These are phyloP conservation scores for Rosellinia necatrix DNA, from an alignment of 2,329 filamentous ascomycete species.

Conservation along the genomic window DNA sequence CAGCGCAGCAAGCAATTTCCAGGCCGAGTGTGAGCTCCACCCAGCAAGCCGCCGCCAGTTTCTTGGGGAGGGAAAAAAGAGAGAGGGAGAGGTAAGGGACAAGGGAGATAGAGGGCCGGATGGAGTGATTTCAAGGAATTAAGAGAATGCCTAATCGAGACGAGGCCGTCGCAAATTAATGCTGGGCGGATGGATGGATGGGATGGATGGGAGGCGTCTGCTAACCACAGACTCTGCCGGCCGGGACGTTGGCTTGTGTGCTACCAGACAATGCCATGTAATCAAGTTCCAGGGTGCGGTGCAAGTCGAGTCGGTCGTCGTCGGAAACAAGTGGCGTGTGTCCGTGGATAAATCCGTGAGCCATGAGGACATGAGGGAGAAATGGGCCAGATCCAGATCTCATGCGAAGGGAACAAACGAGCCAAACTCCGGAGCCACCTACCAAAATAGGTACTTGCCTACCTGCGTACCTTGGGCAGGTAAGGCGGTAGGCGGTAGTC, in stretches of 20 bases:
- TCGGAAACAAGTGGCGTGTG: slow-evolving; percentile 33
- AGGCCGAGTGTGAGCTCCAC: neutral
- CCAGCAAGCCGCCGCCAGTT: neutral
- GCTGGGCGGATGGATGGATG: slow-evolving; percentile 7
- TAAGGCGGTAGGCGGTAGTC: no score
- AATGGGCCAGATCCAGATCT: slow-evolving; percentile 22
- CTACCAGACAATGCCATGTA: slow-evolving; percentile 7
- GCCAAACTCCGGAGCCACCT: slow-evolving; percentile 19
- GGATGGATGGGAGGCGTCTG: no score
- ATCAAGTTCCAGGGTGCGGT: slow-evolving; percentile 10
- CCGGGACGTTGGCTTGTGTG: slow-evolving; percentile 9
- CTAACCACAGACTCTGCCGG: neutral
- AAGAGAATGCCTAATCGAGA: slow-evolving; percentile 36
- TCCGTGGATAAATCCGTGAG: slow-evolving; percentile 29
- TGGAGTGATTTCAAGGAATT: slow-evolving; percentile 25
- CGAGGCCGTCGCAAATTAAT: slow-evolving; percentile 18
- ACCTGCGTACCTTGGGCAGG: no score
- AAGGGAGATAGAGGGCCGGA: slow-evolving; percentile 7
- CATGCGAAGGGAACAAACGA: slow-evolving; percentile 6
- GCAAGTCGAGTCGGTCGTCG: slow-evolving; percentile 25
- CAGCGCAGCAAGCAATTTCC: neutral
- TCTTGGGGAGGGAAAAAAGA: neutral
- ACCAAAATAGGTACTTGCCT: no score
- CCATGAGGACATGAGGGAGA: slow-evolving; percentile 16
- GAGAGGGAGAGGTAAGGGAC: no score